Evolutionary conservation across 2,329 filamentous ascomycete genomes (phyloP).

Genomic region (Polytolypa hystricis): DNA sequence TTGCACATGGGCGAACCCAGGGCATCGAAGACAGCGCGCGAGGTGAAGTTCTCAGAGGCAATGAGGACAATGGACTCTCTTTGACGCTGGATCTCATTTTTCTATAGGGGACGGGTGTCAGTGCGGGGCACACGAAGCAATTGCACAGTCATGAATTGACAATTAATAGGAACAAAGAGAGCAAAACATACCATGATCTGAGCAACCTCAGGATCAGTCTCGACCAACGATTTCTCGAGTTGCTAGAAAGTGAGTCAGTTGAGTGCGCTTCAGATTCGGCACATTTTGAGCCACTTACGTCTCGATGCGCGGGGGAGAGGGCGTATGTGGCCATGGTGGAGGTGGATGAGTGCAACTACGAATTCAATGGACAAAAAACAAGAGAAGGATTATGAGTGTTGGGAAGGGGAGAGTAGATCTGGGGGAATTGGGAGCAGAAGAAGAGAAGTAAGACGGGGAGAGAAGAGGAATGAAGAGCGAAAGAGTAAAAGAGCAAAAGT

Average conservation of each 20-base stretch:
- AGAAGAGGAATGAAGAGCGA: neutral
- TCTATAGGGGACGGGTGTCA: slow-evolving; percentile 38
- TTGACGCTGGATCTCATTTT: slow-evolving; percentile 91
- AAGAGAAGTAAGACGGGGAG: too few species aligned
- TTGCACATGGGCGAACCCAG: slow-evolving; percentile 92
- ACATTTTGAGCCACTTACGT: slow-evolving; percentile 37
- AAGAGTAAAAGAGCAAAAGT: neutral
- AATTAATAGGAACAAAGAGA: slow-evolving; percentile 1
- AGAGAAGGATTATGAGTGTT: too few species aligned
- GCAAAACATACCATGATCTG: slow-evolving; percentile 72
- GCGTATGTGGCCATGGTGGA: slow-evolving; percentile 45
- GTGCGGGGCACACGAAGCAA: neutral
- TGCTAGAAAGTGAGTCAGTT: slow-evolving; percentile 49
- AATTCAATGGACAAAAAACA: too few species aligned
- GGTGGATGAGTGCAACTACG: too few species aligned
- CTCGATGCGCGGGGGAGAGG: slow-evolving; percentile 54
- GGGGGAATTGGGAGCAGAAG: too few species aligned
- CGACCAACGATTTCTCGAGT: slow-evolving; percentile 88
- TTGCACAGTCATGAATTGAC: neutral
- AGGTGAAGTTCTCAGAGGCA: slow-evolving; percentile 98
- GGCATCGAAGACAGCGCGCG: slow-evolving; percentile 93
- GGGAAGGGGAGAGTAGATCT: too few species aligned
- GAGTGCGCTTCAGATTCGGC: slow-evolving; percentile 7
- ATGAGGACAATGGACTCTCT: slow-evolving; percentile 98
- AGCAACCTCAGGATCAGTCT: slow-evolving; percentile 87